Evolutionary conservation across 352 stramenopile genomes (phyloP), one percentile per base, ranked within the genome.

Genomic region (Lagenidium sp.): DNA sequence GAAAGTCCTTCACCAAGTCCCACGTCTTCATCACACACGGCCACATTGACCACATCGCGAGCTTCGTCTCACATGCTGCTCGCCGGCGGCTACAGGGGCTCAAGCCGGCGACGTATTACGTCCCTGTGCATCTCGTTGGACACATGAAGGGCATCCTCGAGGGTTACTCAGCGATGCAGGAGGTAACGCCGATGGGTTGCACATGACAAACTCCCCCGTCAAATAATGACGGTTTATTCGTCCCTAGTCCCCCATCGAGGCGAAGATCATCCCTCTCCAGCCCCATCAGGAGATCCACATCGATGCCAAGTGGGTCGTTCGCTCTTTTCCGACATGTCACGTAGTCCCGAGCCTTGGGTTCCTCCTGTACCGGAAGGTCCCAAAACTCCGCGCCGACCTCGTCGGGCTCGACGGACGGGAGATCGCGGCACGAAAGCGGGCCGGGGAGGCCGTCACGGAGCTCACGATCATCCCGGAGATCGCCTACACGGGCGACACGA

Each of bases 11-110:
- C 19, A 72, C 36, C 50, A 89, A 88, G 53, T 63, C 65, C 15
- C 60, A 90, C 44, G 67, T 95, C 16, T 93, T 95, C 59, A 83
- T 95, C 55, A 89, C 82, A 19, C 82, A 95, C 40, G 82, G 82
- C 36, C 82, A 95, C 61, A 49, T 78, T 11, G 82, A 95, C 55
- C 82, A 95, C 63, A 77, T 95, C 43, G 53, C 64, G 4, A 70
- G 68, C 0, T 53, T 93, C 25, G 63, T 72, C 28, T 44, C 54
- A 0, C 80, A 93, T 54, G 80, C 78, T 13, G 73, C 65, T 12
- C 75, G 69, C 22, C 66, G 80, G 25, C 50, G 51, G 6, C 54
- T 93, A 32, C 53, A 70, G 26, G 42, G 63, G 12, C 66, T 78
- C 44, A 63, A 62, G 37, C 72, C 80, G 2, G 77, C 80, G 6